Conservation (phyloP, 768 basidiomycete species). For the Tricholoma flavovirens region DNA sequence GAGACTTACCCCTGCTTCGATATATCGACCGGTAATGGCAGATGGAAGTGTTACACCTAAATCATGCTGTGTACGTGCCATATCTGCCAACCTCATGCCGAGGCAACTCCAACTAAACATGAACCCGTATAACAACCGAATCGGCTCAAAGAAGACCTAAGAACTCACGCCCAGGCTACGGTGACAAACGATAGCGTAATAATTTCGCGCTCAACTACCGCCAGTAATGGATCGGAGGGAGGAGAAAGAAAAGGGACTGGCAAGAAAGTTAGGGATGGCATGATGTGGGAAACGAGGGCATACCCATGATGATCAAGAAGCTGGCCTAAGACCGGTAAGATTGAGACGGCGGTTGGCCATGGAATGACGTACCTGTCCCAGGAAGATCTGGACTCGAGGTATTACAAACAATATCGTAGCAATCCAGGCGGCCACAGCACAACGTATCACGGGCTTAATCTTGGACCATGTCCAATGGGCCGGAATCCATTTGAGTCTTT, state of each 20-base stretch:
- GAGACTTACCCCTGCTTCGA: constrained; percentile 41
- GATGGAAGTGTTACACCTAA: constrained; percentile 30
- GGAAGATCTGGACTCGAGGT: constrained; percentile 35
- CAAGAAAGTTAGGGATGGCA: background rate
- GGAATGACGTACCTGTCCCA: constrained; percentile 51
- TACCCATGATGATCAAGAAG: constrained; percentile 62
- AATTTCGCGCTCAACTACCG: constrained; percentile 60
- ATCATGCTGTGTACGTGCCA: constrained; percentile 43
- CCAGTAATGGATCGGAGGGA: constrained; percentile 62
- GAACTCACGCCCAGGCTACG: constrained; percentile 55
- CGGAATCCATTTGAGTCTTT: constrained; percentile 47
- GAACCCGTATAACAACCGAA: background rate
- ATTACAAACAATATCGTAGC: constrained; percentile 55
- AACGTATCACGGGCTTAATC: constrained; percentile 58
- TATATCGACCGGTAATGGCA: constrained; percentile 46
- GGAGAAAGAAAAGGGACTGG: constrained; percentile 40
- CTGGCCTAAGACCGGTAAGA: constrained; percentile 37
- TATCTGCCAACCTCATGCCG: constrained; percentile 55
- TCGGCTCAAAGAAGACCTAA: background rate
- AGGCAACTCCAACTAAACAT: constrained; percentile 56
- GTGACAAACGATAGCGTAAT: constrained; percentile 45
- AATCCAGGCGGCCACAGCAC: constrained; percentile 58
- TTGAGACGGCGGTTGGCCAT: background rate
- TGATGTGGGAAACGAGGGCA: background rate
- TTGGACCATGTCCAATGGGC: constrained; percentile 53